A percentile compares a stretch with the other conserved stretches of the same genome.
These are phyloP conservation scores for Lachnellula occidentalis DNA, from an alignment of 2,329 filamentous ascomycete species.

Conservation along the genomic window DNA sequence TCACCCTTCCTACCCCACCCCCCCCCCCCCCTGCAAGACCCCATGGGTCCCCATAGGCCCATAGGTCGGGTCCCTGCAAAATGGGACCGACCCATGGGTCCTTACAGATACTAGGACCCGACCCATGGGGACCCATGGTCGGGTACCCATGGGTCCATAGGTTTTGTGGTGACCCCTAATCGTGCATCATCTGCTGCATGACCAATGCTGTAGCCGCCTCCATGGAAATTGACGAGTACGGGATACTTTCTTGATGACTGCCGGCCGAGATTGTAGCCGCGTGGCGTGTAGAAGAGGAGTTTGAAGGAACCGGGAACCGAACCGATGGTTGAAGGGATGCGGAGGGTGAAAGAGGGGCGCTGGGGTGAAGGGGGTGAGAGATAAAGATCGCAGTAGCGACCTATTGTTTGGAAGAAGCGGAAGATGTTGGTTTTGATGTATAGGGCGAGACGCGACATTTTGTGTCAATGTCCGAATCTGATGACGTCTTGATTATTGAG, in stretches of 20 bases:
- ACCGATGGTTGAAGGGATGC: conserved; percentile 11
- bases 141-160: too few relatives aligned
- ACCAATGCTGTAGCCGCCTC: conserved; percentile 57
- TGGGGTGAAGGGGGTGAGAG: conserved; percentile 14
- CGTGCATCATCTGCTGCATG: conserved; percentile 53
- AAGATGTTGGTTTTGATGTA: conserved; percentile 11
- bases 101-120: too few relatives aligned
- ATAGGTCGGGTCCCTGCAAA: too few relatives aligned
- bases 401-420: conserved; percentile 15
- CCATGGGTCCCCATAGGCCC: too few relatives aligned
- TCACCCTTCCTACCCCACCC: too few relatives aligned
- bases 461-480: background rate
- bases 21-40: too few relatives aligned
- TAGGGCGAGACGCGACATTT: conserved; percentile 14
- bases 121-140: too few relatives aligned
- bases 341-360: conserved; percentile 8
- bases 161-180: too few relatives aligned
- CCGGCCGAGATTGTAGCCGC: background rate
- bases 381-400: conserved; percentile 16
- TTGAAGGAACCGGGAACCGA: conserved; percentile 11
- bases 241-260: conserved; percentile 25
- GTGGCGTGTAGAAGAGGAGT: conserved; percentile 17
- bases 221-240: conserved; percentile 58
- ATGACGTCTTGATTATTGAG: background rate
- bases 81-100: too few relatives aligned